Base-by-base conservation (phyloP, 2,329 filamentous ascomycete species). In the Fusarium illudens region DNA sequence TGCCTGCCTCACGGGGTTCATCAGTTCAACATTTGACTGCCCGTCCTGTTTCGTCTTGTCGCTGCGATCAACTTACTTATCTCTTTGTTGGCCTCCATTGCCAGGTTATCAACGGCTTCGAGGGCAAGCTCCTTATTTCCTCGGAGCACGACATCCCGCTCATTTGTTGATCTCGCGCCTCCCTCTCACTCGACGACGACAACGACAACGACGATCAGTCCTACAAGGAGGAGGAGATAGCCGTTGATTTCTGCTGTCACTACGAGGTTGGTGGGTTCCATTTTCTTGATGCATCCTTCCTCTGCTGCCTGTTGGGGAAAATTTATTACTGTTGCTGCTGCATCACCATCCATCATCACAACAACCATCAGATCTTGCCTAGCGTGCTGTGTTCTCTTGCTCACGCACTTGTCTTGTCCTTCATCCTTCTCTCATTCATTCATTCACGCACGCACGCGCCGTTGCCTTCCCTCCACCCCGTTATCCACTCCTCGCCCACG, bases 401-500 rank as follows among this genome's bases (percentile, higher is more conserved):
- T 50, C 17, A 30, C n/a, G 33, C 33, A 15, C 10, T 34, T 34
- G 19, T 30, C 17, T 20, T 20, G 25, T 17, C 34, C 34, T 27
- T 19, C 25, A 20, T 27, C 15, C 22, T 53, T 37, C 22, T 29
- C 33, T 53, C 50, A 19, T 37, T 53, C 49, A 52, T 11, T 27
- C 25, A 13, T 25, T 29, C 46, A 27, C 33, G 12, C n/a, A 30
- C 51, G 36, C 33, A n/a, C 25, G 36, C 34, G 27, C 52, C 25
- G 36, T 33, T 29, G 13, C 34, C 19, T 46, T 30, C 22, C 63
- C 61, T 66, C 46, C 62, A 66, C 51, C 44, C 25, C 32, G 44
- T 20, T 48, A 53, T 61, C 63, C 62, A 65, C 62, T 44, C 27
- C 29, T 20, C 37, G 17, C 51, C 27, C 51, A 42, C 39, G 60